Base-by-base conservation (phyloP, 352 stramenopile genomes). In the Pythium folliculosum region DNA sequence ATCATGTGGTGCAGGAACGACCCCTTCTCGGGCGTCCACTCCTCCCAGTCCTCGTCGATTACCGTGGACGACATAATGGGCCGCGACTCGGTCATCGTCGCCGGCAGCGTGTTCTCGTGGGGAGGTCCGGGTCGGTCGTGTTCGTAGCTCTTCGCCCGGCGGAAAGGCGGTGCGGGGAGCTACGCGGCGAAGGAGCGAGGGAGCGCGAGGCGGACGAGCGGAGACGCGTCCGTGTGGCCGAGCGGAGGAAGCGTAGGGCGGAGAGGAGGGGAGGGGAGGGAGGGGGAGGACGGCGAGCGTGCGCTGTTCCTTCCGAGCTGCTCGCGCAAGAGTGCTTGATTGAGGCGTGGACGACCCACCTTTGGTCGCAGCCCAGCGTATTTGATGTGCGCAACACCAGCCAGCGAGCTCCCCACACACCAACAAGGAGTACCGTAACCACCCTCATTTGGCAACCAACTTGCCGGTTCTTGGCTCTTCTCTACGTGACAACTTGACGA, bases 1-100 rank as follows among this genome's bases (percentile, higher is more conserved):
- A 98, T 68, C 78, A 97, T 98, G 80, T 99, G 97, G 67, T 97
- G 80, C 62, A 91, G 74, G 81, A 99, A 99, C 16, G 92, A 97
- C 14, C 91, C 88, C 64, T 95, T 96, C 69, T 96, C 86, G 32
- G 91, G 91, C 59, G 92, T 87, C 92, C 94, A 98, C 70, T 98
- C 94, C 63, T 98, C 94, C 89, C 89, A 97, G 75, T 97, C 91
- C 64, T 97, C 88, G 60, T 95, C 87, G 50, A 85, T 64, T 22
- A 67, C 65, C n/a, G 65, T 63, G 44, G 65, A 67, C 49, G 65
- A 54, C n/a, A 67, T 32, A 50, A 67, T 64, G 27, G 65, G 65
- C 22, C 52, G 58, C 43, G 65, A 63, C 52, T 72, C 59, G 50
- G 65, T 58, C 65, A 71, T 71, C 7, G 23, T 56, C 49, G 13